Evolutionary conservation across 2,329 filamentous ascomycete species (phyloP), one percentile per base, ranked within the genome.

Genomic region (Pestalotiopsis sp.): DNA sequence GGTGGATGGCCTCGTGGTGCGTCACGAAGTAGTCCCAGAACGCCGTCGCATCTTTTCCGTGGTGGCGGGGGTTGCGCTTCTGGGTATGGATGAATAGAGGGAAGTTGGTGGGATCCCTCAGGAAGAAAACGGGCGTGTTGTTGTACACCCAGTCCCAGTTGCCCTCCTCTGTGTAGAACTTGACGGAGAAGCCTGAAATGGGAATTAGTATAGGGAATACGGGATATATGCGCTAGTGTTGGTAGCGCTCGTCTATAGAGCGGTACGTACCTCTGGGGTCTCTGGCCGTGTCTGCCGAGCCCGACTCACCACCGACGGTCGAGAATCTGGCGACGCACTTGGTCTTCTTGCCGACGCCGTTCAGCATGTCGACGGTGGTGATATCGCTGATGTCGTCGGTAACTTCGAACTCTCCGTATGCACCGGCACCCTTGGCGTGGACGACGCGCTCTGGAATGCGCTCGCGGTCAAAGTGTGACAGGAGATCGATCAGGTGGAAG

Each of bases 71-170:
- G 79, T 94, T 86, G 63, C 91, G 87, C 85, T 94, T 94, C 80
- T 94, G 92, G 3, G 91, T 92, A 82, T 93, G 91, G 71, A 93
- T 93, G 80, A 93, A 91, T 76, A 90, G 82, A 45, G 91, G 91
- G 81, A 93, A 94, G 78, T 93, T 93, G 75, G 87, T 86, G 2
- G 92, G 91, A 73, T 94, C 92, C 58, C 92, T 86, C 27, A 94
- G 75, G 84, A 94, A 94, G 84, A 94, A 94, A 31, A 93, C 85
- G 1, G 92, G 92, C 0, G 91, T 93, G 81, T 94, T 93, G 82
- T 92, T 93, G 78, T 88, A 91, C 27, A 93, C 91, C 85, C 90
- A 89, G 77, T 93, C 91, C 87, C 88, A 92, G 77, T 92, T 93
- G 63, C 91, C 91, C 75, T 93, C 87, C 9, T 90, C 86, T 0